Percentiles rank a stretch among this genome's conserved stretches.
phyloP scores from a whole-genome alignment of 257 asterid genomes.

The Fraxinus excelsior region DNA sequence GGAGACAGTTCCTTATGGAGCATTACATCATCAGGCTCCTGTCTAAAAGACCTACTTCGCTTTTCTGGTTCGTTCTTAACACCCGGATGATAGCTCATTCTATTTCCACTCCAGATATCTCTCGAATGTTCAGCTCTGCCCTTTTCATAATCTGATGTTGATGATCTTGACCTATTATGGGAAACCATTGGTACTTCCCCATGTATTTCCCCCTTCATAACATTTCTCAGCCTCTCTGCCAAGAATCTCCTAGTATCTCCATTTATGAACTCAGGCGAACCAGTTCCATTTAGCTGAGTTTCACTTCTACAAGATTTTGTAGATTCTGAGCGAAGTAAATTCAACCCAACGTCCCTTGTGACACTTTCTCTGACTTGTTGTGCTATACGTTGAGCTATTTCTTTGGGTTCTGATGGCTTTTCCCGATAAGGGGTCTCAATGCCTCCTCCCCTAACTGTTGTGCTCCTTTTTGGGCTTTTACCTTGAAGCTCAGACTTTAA shows the following conservation, averaged over 20 bases:
- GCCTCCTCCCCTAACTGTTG: conserved; percentile 79
- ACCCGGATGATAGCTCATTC: conserved; percentile 35
- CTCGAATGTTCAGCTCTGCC: conserved; percentile 35
- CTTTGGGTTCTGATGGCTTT: conserved; percentile 72
- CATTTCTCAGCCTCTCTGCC: conserved; percentile 76
- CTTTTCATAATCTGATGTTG: conserved; percentile 39
- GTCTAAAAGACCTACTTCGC: conserved; percentile 59
- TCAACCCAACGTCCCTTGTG: conserved; percentile 59
- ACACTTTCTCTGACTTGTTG: conserved; percentile 79
- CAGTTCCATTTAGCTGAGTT: conserved; percentile 49
- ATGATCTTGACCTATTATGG: conserved; percentile 48
- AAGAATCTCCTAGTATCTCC: conserved; percentile 71
- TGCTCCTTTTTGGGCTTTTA: conserved; percentile 52
- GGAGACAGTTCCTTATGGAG: conserved; percentile 60
- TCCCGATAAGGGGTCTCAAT: conserved; percentile 87
- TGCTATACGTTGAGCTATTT: conserved; percentile 77
- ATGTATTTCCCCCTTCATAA: conserved; percentile 62
- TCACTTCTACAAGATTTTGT: conserved; percentile 78
- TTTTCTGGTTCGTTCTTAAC: conserved; percentile 45
- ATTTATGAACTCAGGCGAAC: conserved; percentile 71
- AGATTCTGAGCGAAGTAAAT: conserved; percentile 79
- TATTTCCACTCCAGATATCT: conserved; percentile 32
- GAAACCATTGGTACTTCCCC: conserved; percentile 41
- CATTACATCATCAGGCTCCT: conserved; percentile 49
- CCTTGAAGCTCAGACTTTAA: conserved; percentile 82